Percentiles rank a stretch among this genome's conserved stretches.
These are phyloP conservation scores for Leptodontidium sp. DNA, from an alignment of 2,329 filamentous ascomycete genomes.

Conservation along the genomic window DNA sequence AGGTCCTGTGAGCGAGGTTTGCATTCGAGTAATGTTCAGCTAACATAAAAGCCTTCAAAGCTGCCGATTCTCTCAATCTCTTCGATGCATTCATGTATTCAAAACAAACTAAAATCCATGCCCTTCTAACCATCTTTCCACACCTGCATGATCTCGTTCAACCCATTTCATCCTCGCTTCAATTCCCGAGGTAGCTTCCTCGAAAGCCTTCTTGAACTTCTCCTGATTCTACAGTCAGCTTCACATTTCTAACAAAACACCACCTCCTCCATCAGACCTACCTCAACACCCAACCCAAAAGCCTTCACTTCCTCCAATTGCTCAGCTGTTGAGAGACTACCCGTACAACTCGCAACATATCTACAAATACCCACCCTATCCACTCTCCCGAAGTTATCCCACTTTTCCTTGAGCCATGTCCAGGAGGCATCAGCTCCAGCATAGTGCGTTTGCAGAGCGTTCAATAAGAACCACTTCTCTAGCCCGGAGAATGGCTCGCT, in stretches of 20 bases:
- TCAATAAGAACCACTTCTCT: background rate
- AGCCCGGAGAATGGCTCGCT: background rate
- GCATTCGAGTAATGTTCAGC: too few relatives aligned
- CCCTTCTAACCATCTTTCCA: background rate
- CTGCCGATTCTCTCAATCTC: too few relatives aligned
- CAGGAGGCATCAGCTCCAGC: background rate
- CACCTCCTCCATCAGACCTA: background rate
- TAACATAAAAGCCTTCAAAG: too few relatives aligned
- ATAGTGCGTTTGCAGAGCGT: background rate
- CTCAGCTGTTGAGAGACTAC: background rate
- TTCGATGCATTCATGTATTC: too few relatives aligned
- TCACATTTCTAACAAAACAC: background rate
- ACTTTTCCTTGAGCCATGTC: background rate
- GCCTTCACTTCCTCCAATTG: background rate
- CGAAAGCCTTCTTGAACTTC: background rate
- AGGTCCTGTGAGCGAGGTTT: too few relatives aligned
- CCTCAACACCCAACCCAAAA: background rate
- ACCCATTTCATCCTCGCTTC: background rate
- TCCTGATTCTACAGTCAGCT: background rate
- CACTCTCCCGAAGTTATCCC: background rate
- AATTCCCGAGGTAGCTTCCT: background rate
- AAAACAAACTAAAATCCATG: background rate
- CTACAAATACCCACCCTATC: background rate
- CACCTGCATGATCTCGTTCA: background rate
- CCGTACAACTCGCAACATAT: background rate